A percentile compares a stretch with the other conserved stretches of the same genome.
phyloP scores from a whole-genome alignment of 345 rosid genomes.

The Populus euphratica region DNA sequence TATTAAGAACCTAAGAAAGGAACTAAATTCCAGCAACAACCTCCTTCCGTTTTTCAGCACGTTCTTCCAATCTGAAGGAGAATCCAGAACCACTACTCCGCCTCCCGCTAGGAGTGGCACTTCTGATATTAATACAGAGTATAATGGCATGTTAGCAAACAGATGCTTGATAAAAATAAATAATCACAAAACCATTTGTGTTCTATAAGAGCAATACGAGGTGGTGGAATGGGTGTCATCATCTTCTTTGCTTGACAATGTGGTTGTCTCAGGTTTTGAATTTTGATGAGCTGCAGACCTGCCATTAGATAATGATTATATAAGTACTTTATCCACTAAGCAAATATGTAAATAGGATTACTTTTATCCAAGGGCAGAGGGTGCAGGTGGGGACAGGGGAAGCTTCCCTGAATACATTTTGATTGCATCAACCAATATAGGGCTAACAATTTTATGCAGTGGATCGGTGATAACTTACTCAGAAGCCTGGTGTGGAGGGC shows the following conservation, averaged over 20 bases:
- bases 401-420: not conserved
- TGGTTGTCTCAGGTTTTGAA: constrained; percentile 38
- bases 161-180: not conserved
- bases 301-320: constrained; percentile 20
- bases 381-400: not conserved
- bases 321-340: not conserved
- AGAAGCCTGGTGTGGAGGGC: constrained; percentile 28
- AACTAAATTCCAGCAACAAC: constrained; percentile 18
- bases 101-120: constrained; percentile 51
- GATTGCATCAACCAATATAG: not conserved
- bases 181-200: not conserved
- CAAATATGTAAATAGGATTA: not conserved
- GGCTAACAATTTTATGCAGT: not conserved
- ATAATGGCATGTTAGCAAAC: not conserved
- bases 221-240: constrained; percentile 79
- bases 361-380: not conserved
- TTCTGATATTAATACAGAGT: constrained; percentile 33
- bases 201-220: constrained; percentile 51
- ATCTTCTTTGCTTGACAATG: constrained; percentile 55
- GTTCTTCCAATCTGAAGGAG: constrained; percentile 34
- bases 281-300: constrained; percentile 49
- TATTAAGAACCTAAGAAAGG: not conserved
- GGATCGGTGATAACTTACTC: constrained; percentile 45
- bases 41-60: constrained; percentile 34
- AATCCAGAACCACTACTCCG: constrained; percentile 43